Percentiles rank a stretch among this genome's conserved stretches.
phyloP scores from a whole-genome alignment of 164 flowering plant species.

The Vitis labrusca region DNA sequence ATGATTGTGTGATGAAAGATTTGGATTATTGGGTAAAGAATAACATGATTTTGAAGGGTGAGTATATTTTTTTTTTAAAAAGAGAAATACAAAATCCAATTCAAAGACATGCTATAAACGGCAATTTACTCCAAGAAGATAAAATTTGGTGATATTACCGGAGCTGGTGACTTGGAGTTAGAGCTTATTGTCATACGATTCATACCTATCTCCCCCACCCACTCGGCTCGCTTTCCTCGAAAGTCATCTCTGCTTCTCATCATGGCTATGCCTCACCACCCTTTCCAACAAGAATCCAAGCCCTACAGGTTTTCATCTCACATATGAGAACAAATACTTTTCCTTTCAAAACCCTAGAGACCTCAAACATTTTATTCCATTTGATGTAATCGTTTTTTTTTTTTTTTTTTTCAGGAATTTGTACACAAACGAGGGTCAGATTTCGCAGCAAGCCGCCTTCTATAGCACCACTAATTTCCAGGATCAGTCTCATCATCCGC shows the following conservation, averaged over 20 bases:
- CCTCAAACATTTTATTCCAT: not conserved
- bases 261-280: constrained; percentile 52
- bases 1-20: no score
- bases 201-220: no score
- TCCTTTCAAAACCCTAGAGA: constrained; percentile 3
- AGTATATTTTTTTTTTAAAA: no score
- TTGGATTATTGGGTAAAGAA: no score
- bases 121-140: no score
- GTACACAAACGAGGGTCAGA: constrained; percentile 50
- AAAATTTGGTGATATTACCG: no score
- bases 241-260: constrained; percentile 8
- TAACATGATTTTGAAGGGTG: no score
- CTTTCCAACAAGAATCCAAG: constrained; percentile 37
- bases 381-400: not conserved
- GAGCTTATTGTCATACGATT: no score
- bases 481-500: constrained; percentile 68
- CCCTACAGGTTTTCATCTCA: constrained; percentile 33
- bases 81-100: no score
- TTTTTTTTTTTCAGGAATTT: constrained; percentile 43
- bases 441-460: constrained; percentile 39
- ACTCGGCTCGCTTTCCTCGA: no score
- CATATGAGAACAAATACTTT: not conserved
- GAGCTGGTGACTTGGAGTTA: no score
- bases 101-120: no score
- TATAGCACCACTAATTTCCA: constrained; percentile 33